These are phyloP conservation scores for Nicotiana noctiflora DNA, from an alignment of 257 asterid species.

Conservation along the genomic window DNA sequence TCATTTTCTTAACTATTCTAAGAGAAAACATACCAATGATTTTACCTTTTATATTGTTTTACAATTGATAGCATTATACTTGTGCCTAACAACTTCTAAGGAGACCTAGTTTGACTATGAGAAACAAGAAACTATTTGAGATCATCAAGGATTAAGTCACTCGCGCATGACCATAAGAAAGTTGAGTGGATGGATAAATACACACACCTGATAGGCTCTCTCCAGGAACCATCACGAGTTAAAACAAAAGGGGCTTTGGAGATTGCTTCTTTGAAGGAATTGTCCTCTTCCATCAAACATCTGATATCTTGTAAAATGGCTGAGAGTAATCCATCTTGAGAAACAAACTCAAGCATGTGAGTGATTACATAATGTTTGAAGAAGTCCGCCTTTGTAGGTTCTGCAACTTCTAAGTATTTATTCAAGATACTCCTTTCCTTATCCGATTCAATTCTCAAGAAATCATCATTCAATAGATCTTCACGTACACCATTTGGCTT, in stretches of 20 bases:
- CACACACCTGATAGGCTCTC: slow-evolving; percentile 73
- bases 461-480: slow-evolving; percentile 68
- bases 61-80: not conserved
- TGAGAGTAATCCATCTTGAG: slow-evolving; percentile 46
- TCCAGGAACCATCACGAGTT: slow-evolving; percentile 73
- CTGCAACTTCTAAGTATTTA: slow-evolving; percentile 58
- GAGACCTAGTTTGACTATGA: not conserved
- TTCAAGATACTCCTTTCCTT: slow-evolving; percentile 64
- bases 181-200: slow-evolving; percentile 4
- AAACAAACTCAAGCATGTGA: slow-evolving; percentile 56
- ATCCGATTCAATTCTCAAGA: slow-evolving; percentile 72
- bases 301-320: slow-evolving; percentile 53
- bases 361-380: slow-evolving; percentile 62
- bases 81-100: not conserved
- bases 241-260: slow-evolving; percentile 64
- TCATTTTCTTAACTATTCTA: not conserved
- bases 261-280: slow-evolving; percentile 50
- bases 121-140: not conserved
- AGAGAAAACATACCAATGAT: not conserved
- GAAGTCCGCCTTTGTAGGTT: slow-evolving; percentile 61
- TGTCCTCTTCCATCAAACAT: slow-evolving; percentile 58
- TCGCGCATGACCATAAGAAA: not conserved
- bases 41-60: not conserved
- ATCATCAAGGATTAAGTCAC: not conserved
- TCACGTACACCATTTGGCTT: slow-evolving; percentile 64